Percentiles rank a stretch among this genome's conserved stretches.
phyloP scores from a whole-genome alignment of 2,329 filamentous ascomycete genomes.

The Gnomoniopsis sp. region DNA sequence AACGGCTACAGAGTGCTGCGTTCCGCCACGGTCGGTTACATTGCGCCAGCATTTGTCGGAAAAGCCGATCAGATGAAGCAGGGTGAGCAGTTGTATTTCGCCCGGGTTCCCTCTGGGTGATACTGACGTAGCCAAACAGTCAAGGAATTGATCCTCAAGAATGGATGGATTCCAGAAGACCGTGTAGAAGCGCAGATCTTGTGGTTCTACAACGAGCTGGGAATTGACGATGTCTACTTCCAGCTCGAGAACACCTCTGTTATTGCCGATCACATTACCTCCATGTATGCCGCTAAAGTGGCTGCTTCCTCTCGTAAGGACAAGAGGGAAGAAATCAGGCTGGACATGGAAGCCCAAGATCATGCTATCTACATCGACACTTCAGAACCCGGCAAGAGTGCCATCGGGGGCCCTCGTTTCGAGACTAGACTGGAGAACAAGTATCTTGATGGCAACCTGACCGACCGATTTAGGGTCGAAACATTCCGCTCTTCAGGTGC shows the following conservation, averaged over 20 bases:
- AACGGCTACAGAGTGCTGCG: constrained; percentile 69
- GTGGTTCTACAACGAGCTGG: constrained; percentile 98
- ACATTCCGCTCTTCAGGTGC: constrained; percentile 90
- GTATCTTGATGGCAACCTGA: constrained; percentile 79
- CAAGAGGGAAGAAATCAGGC: constrained; percentile 87
- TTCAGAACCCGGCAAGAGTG: constrained; percentile 79
- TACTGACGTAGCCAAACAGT: constrained; percentile 46
- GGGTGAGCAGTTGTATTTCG: constrained; percentile 44
- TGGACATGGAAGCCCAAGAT: constrained; percentile 92
- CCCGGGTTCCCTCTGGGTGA: background rate
- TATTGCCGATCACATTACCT: constrained; percentile 92
- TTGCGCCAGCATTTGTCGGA: constrained; percentile 89
- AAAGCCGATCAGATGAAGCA: constrained; percentile 87
- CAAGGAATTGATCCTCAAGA: constrained; percentile 73
- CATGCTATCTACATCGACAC: constrained; percentile 99
- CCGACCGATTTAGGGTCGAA: constrained; percentile 83
- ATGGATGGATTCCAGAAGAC: constrained; percentile 80
- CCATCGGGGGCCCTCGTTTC: constrained; percentile 78
- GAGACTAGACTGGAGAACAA: constrained; percentile 92
- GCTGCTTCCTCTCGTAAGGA: constrained; percentile 91
- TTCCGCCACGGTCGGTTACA: constrained; percentile 89
- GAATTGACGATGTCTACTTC: constrained; percentile 99
- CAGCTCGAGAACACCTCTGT: constrained; percentile 81
- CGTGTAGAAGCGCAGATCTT: constrained; percentile 82
- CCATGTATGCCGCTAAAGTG: constrained; percentile 93